These are phyloP conservation scores for Hyaloscypha finlandica DNA, from an alignment of 495 filamentous ascomycete species.

Conservation along the genomic window DNA sequence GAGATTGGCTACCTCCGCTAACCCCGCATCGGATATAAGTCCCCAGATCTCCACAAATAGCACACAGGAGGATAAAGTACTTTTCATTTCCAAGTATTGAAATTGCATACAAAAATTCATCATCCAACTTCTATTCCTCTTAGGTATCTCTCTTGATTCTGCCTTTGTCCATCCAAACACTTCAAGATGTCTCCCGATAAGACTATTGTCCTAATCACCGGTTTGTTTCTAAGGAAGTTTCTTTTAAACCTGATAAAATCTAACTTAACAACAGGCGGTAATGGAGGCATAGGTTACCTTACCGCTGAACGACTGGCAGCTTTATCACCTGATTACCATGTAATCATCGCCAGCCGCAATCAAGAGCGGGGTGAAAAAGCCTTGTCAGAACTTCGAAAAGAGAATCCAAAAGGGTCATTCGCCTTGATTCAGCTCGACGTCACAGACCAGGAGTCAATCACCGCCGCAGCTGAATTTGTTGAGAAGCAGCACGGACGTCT, in stretches of 20 bases:
- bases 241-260: background rate
- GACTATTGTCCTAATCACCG: constrained; percentile 23
- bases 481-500: constrained; percentile 41
- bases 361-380: constrained; percentile 33
- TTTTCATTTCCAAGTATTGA: no score
- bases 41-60: no score
- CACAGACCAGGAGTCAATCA: constrained; percentile 43
- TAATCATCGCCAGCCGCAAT: constrained; percentile 42
- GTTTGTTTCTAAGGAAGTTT: constrained; percentile 6
- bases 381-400: constrained; percentile 25
- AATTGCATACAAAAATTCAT: no score
- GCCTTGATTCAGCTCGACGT: constrained; percentile 44
- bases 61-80: no score
- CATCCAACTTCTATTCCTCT: no score
- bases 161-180: no score
- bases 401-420: constrained; percentile 29
- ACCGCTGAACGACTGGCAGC: constrained; percentile 38
- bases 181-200: constrained; percentile 4
- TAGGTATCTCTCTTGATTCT: no score
- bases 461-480: constrained; percentile 37
- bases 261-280: constrained; percentile 46
- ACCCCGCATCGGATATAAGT: no score
- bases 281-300: constrained; percentile 49
- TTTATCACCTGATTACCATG: constrained; percentile 34
- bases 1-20: no score